Percentiles rank a stretch among this genome's conserved stretches.
phyloP scores from a whole-genome alignment of 495 filamentous ascomycete genomes.

The Oidiodendron maius region DNA sequence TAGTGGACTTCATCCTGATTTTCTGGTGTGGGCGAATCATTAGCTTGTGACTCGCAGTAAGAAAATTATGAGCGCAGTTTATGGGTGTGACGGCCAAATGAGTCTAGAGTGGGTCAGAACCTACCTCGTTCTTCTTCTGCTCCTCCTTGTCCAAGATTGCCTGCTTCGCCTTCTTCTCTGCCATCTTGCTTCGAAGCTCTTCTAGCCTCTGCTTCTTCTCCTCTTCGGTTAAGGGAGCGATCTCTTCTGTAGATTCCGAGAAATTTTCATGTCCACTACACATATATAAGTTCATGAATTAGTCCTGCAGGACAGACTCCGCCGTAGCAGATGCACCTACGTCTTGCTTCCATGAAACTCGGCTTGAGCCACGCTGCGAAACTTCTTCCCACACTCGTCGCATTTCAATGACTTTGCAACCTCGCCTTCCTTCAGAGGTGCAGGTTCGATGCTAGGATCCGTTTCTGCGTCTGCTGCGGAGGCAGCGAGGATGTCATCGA shows the following conservation, averaged over 20 bases:
- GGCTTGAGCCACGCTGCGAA: slow-evolving; percentile 71
- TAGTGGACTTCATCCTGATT: slow-evolving; percentile 79
- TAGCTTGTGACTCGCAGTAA: not conserved
- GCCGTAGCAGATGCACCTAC: slow-evolving; percentile 30
- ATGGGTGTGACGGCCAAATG: not conserved
- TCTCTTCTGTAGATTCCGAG: slow-evolving; percentile 84
- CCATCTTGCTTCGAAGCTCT: slow-evolving; percentile 66
- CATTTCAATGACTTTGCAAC: slow-evolving; percentile 56
- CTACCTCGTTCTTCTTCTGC: slow-evolving; percentile 82
- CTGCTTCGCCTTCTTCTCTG: slow-evolving; percentile 66
- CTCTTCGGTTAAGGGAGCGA: slow-evolving; percentile 85
- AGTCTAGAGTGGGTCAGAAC: slow-evolving; percentile 6
- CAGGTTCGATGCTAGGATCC: slow-evolving; percentile 42
- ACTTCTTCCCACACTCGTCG: slow-evolving; percentile 90
- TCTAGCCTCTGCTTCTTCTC: slow-evolving; percentile 76
- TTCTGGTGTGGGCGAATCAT: slow-evolving; percentile 41
- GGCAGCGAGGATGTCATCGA: slow-evolving; percentile 59
- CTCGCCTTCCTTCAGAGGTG: slow-evolving; percentile 55
- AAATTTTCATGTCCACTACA: slow-evolving; percentile 80
- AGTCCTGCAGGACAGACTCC: not conserved
- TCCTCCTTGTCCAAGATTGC: slow-evolving; percentile 73
- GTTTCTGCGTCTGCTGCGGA: slow-evolving; percentile 29
- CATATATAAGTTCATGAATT: slow-evolving; percentile 10
- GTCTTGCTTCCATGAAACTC: slow-evolving; percentile 89
- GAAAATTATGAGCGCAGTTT: no score